These are phyloP conservation scores for Starmerella vitae DNA, from an alignment of 805 yeast genomes.

Conservation along the genomic window DNA sequence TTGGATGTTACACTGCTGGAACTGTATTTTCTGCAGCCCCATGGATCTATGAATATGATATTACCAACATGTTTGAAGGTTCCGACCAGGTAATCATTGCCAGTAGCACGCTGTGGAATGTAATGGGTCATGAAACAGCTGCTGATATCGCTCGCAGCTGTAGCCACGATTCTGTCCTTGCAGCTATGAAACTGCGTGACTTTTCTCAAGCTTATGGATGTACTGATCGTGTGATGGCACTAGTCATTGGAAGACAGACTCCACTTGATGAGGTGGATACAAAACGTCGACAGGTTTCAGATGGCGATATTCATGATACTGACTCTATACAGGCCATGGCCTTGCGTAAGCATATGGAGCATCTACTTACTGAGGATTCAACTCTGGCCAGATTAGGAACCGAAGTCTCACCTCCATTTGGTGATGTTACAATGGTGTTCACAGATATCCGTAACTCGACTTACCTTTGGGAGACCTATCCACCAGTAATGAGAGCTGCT, in stretches of 20 bases:
- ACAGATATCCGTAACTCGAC: constrained; percentile 96
- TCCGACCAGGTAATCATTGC: constrained; percentile 81
- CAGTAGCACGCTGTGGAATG: constrained; percentile 74
- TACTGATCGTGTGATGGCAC: constrained; percentile 64
- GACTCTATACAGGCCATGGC: constrained; percentile 1
- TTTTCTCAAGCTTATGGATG: constrained; percentile 90
- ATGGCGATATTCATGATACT: constrained; percentile 3
- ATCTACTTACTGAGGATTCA: constrained; percentile 54
- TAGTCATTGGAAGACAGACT: constrained; percentile 37
- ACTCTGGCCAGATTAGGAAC: constrained; percentile 61
- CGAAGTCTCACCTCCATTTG: constrained; percentile 90
- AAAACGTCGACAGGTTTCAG: constrained; percentile 2
- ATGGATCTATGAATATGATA: constrained; percentile 40
- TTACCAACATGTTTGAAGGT: constrained; percentile 41
- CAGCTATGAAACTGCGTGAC: constrained; percentile 87
- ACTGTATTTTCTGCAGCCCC: constrained; percentile 90
- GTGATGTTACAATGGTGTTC: constrained; percentile 88
- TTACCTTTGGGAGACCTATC: constrained; percentile 79
- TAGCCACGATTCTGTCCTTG: constrained; percentile 63
- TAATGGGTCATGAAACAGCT: constrained; percentile 66
- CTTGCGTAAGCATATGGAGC: constrained; percentile 31
- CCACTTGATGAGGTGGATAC: background rate
- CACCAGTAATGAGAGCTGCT: constrained; percentile 87
- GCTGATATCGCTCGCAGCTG: constrained; percentile 81
- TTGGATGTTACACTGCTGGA: constrained; percentile 72